Evolutionary conservation across 2,329 filamentous ascomycete species (phyloP).

Genomic region (Fusarium compactum): DNA sequence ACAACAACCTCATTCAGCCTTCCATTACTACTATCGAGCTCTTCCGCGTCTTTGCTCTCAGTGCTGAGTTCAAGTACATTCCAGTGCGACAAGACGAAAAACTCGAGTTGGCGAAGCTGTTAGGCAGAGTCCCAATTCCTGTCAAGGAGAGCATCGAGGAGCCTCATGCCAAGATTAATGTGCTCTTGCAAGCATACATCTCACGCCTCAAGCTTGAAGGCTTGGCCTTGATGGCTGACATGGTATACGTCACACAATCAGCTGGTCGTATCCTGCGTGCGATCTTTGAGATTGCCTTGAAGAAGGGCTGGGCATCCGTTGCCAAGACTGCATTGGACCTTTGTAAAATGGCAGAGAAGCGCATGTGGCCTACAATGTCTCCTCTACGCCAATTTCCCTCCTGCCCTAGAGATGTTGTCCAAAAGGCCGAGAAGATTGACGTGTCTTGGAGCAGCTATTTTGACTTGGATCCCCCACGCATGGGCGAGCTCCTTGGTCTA

Average conservation of each 20-base stretch:
- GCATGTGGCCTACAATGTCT: conserved; percentile 99
- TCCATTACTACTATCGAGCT: conserved; percentile 94
- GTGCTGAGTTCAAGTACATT: conserved; percentile 99
- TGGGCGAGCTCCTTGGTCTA: conserved; percentile 93
- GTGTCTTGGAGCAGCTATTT: conserved; percentile 95
- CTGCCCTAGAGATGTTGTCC: conserved; percentile 86
- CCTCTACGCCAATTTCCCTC: conserved; percentile 89
- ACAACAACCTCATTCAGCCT: conserved; percentile 94
- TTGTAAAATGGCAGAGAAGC: conserved; percentile 99
- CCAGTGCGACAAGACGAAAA: conserved; percentile 98
- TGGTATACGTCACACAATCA: conserved; percentile 98
- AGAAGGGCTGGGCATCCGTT: conserved; percentile 95
- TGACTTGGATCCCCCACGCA: conserved; percentile 93
- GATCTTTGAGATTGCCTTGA: conserved; percentile 96
- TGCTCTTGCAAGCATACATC: conserved; percentile 95
- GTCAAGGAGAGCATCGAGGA: conserved; percentile 99
- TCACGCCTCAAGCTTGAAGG: conserved; percentile 94
- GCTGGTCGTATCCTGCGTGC: conserved; percentile 95
- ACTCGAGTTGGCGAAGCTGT: conserved; percentile 90
- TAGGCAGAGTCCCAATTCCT: conserved; percentile 91
- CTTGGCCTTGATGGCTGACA: conserved; percentile 94
- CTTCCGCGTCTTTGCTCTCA: conserved; percentile 95
- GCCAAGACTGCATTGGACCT: conserved; percentile 92
- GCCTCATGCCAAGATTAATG: conserved; percentile 97
- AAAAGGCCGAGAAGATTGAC: conserved; percentile 94